Conservation (phyloP, 306 rosid species). For the Acmispon strigosus region DNA sequence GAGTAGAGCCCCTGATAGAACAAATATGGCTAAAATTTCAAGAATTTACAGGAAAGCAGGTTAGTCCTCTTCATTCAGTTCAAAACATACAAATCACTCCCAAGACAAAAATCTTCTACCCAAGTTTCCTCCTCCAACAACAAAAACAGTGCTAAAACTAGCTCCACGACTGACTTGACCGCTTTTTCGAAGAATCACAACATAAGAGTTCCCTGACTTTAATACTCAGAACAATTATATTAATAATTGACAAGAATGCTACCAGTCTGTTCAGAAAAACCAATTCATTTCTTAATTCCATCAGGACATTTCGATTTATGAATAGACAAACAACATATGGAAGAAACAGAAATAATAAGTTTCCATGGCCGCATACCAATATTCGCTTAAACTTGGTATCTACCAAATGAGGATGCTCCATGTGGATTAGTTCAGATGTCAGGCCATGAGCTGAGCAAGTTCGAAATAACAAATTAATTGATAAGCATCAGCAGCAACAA, state of each 20-base stretch:
- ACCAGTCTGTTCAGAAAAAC: slow-evolving; percentile 3
- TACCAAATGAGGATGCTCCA: slow-evolving; percentile 54
- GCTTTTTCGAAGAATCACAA: background rate
- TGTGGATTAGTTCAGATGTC: slow-evolving; percentile 31
- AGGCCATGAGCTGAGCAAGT: slow-evolving; percentile 45
- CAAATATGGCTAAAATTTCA: slow-evolving; percentile 1
- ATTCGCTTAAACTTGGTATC: slow-evolving; percentile 67
- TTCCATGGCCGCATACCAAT: slow-evolving; percentile 54
- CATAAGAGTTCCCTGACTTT: background rate
- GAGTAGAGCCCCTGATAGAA: background rate
- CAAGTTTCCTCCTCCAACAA: background rate
- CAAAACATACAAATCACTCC: background rate
- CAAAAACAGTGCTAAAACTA: background rate
- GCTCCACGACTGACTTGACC: background rate
- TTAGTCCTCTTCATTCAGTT: background rate
- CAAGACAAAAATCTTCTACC: background rate
- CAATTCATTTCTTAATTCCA: slow-evolving; percentile 4
- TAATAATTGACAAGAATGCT: slow-evolving; percentile 2
- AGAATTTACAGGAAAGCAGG: background rate
- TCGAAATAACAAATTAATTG: slow-evolving; percentile 14
- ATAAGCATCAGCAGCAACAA: background rate
- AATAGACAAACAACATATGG: slow-evolving; percentile 1
- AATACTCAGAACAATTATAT: background rate
- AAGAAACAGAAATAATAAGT: background rate
- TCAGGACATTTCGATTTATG: slow-evolving; percentile 8